Evolutionary conservation across 2,329 filamentous ascomycete genomes (phyloP), one percentile per base, ranked within the genome.

Genomic region (Trichoderma afroharzianum): DNA sequence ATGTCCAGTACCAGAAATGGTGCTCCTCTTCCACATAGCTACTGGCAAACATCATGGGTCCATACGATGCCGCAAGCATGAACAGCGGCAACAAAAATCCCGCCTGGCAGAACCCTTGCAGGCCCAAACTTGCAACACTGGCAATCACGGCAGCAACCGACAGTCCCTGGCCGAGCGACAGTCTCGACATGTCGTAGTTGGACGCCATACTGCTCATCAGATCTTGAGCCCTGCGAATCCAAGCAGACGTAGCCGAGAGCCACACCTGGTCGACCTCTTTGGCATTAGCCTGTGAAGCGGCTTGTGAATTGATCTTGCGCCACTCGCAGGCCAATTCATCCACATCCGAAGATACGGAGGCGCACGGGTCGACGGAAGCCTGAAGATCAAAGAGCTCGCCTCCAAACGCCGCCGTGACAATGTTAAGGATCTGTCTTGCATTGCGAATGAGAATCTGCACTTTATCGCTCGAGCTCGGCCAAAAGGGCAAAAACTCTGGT

Each of bases 21-120:
- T 99, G 96, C 80, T 99, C 96, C 82, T 99, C 96, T 81, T 99
- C 96, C 2, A 99, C 94, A 80, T 96, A 99, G 78, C 95, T 98
- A 79, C 93, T 97, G 11, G 95, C 95, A 82, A 98, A 98, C 95
- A 98, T 98, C 90, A 98, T 97, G 47, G 89, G 80, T 1, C 91
- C 90, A 78, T 98, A 97, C 0, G 87, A 80, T 0, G 90, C 62
- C 0, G 87, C 87, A 33, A 90, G 83, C 2, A 86, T 73, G 4
- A 83, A 74, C 64, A 92, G 83, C 4, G 85, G 84, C 9, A 79
- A 71, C 12, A 85, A 76, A 15, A 72, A 69, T 0, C 74, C 74
- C 21, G 70, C 53, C 0, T 64, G 70, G 24, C 72, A 66, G 9
- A 63, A 43, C 26, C 74, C 73, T 11, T 75, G 71, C 11, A 73